Evolutionary conservation across 768 basidiomycete genomes (phyloP), one percentile per base, ranked within the genome.

Genomic region (Amanita fuliginea): DNA sequence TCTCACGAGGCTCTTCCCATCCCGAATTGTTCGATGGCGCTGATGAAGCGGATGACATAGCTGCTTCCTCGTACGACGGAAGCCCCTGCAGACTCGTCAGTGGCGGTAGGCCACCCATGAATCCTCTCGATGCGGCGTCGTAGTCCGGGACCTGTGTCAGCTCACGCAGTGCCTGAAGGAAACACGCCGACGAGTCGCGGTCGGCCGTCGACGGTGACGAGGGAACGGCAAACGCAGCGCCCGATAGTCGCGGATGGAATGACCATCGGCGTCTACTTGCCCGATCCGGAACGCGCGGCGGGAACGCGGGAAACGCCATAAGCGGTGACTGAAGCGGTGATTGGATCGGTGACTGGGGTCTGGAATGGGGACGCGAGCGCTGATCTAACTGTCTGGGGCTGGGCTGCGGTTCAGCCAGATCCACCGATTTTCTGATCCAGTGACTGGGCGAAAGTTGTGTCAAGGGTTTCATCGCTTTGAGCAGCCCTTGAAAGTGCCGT

Each of bases 41-140:
- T 1, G 39, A 19, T 21, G 18, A 16, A 24, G 37, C 32, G 2
- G 30, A 13, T 13, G 47, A 42, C 28, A 35, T 19, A 8, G 58
- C 53, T 8, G 77, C 77, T 60, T 91, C 91, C 56, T 89, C 90
- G 56, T 98, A 98, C 34, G 81, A 86, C 42, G 94, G 94, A 56
- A 95, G 60, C 5, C 86, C 90, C 22, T 69, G 71, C 69, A 83
- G 72, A 57, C 85, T 83, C 57, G 74, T 74, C 59, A 92, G 64
- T 13, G 95, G 92, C 8, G 86, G 81, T n/a, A 94, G 83, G 4
- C 93, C 92, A 6, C 93, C 93, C 22, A 94, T 73, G 65, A 94
- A 95, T 5, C 92, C 93, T 11, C 85, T 71, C 53, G 83, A 80
- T 2, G 94, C 90, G 41, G 88, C 74, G 16, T 75, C 75, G 63